Percentiles rank a stretch among this genome's conserved stretches.
Conservation (phyloP, 75 land plant species). For the Picea glauca region DNA sequence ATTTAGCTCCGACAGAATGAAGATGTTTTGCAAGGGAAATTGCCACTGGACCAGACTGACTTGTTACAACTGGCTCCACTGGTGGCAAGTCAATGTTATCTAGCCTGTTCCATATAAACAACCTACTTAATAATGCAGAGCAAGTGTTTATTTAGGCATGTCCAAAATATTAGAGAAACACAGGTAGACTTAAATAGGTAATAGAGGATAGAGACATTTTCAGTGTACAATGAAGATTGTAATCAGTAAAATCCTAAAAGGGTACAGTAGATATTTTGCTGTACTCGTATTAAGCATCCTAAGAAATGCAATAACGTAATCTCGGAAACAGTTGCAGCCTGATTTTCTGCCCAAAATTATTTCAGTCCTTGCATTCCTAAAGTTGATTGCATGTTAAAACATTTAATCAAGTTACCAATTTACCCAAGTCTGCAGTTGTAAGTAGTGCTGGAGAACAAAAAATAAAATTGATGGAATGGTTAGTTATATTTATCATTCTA, state of each 20-base stretch:
- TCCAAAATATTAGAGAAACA: neutral
- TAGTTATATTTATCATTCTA: too few relatives aligned
- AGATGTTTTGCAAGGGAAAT: conserved; percentile 80
- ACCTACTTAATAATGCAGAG: neutral
- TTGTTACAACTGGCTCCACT: conserved; percentile 61
- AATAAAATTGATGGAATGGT: too few relatives aligned
- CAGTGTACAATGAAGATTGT: neutral
- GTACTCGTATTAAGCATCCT: neutral
- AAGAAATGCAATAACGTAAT: neutral
- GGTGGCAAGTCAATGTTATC: conserved; percentile 58
- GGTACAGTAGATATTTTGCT: neutral
- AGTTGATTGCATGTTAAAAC: neutral
- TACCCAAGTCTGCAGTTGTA: neutral
- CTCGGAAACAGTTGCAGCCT: neutral
- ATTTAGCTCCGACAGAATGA: conserved; percentile 73
- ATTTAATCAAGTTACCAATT: neutral
- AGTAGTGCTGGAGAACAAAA: neutral
- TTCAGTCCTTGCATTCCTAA: neutral
- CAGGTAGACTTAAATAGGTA: neutral
- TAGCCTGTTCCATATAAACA: conserved; percentile 31
- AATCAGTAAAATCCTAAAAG: neutral
- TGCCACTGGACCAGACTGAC: conserved; percentile 60
- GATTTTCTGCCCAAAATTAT: neutral
- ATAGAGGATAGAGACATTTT: neutral
- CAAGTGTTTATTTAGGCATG: neutral